These are phyloP conservation scores for Euclidium syriacum DNA, from an alignment of 345 rosid genomes.

Conservation along the genomic window DNA sequence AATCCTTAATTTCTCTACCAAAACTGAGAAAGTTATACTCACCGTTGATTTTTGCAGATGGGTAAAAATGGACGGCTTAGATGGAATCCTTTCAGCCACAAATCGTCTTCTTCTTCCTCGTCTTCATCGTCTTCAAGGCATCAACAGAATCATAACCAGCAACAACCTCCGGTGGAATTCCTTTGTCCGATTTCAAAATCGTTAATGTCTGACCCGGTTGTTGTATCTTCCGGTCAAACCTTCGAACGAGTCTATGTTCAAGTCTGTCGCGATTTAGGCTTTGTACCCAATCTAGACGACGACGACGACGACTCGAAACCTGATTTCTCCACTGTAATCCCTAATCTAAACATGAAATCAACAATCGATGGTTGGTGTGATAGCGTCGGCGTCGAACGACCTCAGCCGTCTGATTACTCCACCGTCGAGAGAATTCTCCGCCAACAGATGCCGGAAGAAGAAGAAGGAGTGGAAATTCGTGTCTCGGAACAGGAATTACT, in stretches of 20 bases:
- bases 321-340: conserved; percentile 55
- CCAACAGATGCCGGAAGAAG: conserved; percentile 33
- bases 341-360: conserved; percentile 64
- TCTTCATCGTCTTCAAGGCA: conserved; percentile 5
- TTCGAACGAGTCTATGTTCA: conserved; percentile 66
- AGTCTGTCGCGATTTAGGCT: conserved; percentile 50
- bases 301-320: conserved; percentile 45
- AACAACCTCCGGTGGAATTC: conserved; percentile 53
- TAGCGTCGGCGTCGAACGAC: conserved; percentile 27
- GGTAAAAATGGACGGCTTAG: conserved; percentile 55
- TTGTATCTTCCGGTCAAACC: conserved; percentile 81
- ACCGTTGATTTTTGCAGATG: conserved; percentile 33
- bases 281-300: conserved; percentile 41
- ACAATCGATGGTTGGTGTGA: conserved; percentile 66
- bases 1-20: conserved; percentile 1
- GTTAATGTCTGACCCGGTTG: conserved; percentile 79
- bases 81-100: conserved; percentile 61
- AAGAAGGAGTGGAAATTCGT: conserved; percentile 43
- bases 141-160: background rate
- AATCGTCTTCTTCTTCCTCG: conserved; percentile 22
- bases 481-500: conserved; percentile 68
- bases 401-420: conserved; percentile 44
- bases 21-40: background rate
- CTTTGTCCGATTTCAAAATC: conserved; percentile 61
- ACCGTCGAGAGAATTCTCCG: conserved; percentile 44